Conservation (phyloP, 2,329 filamentous ascomycete genomes). For the Epichloe bromicola region DNA sequence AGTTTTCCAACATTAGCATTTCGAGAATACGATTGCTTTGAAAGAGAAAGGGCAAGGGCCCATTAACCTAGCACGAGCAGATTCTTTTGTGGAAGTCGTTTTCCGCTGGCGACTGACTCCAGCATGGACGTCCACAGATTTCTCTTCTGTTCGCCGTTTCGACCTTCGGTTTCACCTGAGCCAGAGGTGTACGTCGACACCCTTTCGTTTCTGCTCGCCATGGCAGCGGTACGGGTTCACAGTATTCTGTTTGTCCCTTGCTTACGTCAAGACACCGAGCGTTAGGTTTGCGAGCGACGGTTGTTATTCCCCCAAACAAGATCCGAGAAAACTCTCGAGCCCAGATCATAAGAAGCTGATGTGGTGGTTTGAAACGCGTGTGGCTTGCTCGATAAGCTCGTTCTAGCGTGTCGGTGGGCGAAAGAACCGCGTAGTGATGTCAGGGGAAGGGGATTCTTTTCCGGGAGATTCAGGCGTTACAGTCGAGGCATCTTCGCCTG, state of each 20-base stretch:
- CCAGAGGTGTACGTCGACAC: slow-evolving; percentile 46
- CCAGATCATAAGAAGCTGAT: neutral
- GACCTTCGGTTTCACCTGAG: slow-evolving; percentile 41
- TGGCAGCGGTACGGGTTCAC: slow-evolving; percentile 14
- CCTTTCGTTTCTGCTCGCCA: slow-evolving; percentile 41
- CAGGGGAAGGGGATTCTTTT: neutral
- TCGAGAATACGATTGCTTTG: neutral
- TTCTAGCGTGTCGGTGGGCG: slow-evolving; percentile 4
- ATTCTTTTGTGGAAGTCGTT: slow-evolving; percentile 84
- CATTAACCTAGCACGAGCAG: slow-evolving; percentile 63
- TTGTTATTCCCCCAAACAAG: neutral
- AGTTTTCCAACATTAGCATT: slow-evolving; percentile 4
- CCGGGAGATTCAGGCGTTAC: neutral
- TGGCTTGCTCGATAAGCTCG: neutral
- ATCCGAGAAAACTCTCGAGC: neutral
- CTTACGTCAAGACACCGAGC: no score
- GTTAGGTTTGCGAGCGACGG: no score
- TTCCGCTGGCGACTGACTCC: slow-evolving; percentile 78
- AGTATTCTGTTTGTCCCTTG: neutral
- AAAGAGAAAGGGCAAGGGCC: neutral
- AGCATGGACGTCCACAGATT: slow-evolving; percentile 94
- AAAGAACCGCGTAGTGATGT: slow-evolving; percentile 4
- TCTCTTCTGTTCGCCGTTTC: slow-evolving; percentile 61
- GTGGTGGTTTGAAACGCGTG: neutral
- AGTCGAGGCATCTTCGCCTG: neutral